phyloP scores from a whole-genome alignment of 495 filamentous ascomycete species.

The Penicillium roqueforti region DNA sequence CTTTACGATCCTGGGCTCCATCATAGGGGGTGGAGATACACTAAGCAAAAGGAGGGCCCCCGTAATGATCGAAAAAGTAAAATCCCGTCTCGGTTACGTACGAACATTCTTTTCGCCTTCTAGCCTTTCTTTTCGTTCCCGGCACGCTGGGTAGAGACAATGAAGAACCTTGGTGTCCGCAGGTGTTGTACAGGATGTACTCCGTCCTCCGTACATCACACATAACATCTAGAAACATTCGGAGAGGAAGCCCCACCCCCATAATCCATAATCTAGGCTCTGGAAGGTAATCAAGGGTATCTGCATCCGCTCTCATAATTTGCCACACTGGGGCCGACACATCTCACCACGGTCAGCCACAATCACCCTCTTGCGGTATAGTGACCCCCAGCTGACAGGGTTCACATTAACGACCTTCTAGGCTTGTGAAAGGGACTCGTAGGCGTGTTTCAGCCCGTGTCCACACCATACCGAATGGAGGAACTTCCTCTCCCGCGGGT shows the following conservation, averaged over 20 bases:
- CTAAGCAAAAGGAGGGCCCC: constrained; percentile 1
- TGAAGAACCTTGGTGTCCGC: neutral
- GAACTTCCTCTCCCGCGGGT: neutral
- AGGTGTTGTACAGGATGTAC: neutral
- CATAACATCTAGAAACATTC: constrained; percentile 1
- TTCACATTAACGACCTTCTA: neutral
- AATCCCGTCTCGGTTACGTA: constrained; percentile 37
- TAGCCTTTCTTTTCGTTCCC: constrained; percentile 34
- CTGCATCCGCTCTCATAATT: constrained; percentile 2
- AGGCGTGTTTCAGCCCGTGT: constrained; percentile 7
- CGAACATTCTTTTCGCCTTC: constrained; percentile 40
- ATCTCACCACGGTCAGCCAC: neutral
- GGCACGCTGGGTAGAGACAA: constrained; percentile 14
- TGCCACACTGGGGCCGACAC: constrained; percentile 7
- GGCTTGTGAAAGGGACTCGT: neutral
- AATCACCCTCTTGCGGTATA: neutral
- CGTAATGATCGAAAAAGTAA: constrained; percentile 14
- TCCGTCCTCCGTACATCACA: neutral
- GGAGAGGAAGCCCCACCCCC: constrained; percentile 4
- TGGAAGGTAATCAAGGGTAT: constrained; percentile 1
- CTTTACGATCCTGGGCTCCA: constrained; percentile 15
- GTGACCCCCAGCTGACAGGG: neutral
- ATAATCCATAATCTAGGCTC: neutral
- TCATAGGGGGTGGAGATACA: constrained; percentile 14
- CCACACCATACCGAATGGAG: constrained; percentile 1